Evolutionary conservation across 2,329 filamentous ascomycete species (phyloP), one percentile per base, ranked within the genome.

Genomic region (Cladophialophora immunda): DNA sequence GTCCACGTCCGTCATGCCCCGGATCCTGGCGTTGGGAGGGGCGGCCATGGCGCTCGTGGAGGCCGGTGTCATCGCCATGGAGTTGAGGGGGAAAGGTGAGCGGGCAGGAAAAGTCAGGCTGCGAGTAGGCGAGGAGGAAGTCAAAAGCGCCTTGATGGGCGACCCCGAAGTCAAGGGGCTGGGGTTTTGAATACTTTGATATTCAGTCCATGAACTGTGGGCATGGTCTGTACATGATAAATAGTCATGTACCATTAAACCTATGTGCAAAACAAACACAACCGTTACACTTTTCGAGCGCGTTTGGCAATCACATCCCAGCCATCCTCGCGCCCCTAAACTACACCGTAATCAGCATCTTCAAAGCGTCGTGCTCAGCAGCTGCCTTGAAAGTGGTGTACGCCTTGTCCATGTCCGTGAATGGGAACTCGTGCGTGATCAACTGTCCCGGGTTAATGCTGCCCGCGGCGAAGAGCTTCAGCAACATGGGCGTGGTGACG

Each of bases 101-200:
- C 85, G 95, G 52, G 93, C 92, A 25, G 94, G 93, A 64, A 94
- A 96, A 78, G 87, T 99, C 47, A 86, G 94, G 64, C 83, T 99
- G 64, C 89, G 92, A 25, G 90, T 98, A 71, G 91, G 92, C 13
- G 92, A 97, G 67, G 94, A 98, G 75, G 94, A 99, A 79, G 88
- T 99, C 30, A 90, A 90, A 76, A 86, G 93, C 76, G 95, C 94
- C 32, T 89, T 98, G 72, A 89, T 90, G 67, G 94, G 97, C 71
- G 95, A 99, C 80, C 87, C 87, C 7, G 93, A 97, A 76, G 90
- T 96, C 63, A 93, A 90, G 78, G 90, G 91, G 45, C 82, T 97
- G 75, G 92, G 92, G 32, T 86, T 94, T 45, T 25, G 9, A 65
- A 63, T 36, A 45, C 58, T 54, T 29, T 71, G 55, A 68, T 52